Base-by-base conservation (phyloP, 2,329 filamentous ascomycete species). In the Pyrenophora graminea region DNA sequence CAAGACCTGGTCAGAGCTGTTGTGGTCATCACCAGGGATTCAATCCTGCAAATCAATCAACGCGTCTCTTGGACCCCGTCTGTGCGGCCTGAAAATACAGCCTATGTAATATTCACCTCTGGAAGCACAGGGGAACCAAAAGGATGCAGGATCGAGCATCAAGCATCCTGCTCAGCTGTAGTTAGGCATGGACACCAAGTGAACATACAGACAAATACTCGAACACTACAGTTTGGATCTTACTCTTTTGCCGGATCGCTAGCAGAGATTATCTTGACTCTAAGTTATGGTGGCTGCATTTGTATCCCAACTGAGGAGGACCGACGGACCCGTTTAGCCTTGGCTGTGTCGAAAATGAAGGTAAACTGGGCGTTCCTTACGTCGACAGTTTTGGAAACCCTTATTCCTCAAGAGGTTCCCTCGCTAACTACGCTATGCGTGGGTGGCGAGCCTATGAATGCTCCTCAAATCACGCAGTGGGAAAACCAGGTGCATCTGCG, bases 71-170 rank as follows among this genome's bases (percentile, higher is more conserved):
- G 15, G 15, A 15, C 15, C 15, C 15, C 15, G 15, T 15, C 15
- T 15, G 15, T 15, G 15, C 15, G 23, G 17, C 48, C 37, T 21
- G 3, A 10, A 3, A 37, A 38, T 13, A 6, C 30, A 23, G 31
- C 37, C 0, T 87, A 83, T 59, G 75, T 85, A 3, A 78, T 88
- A 4, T 83, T 86, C 52, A 80, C 79, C 0, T 76, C 76, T n/a
- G 61, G 64, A 7, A 63, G 72, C 15, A 65, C 57, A n/a, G 56
- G 58, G 41, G 76, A 75, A 37, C 80, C 82, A 0, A 82, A 83
- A 45, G 84, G 82, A 2, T 80, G 85, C 12, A 81, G 85, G 21
- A 80, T 86, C 48, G 82, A 82, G 7, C 85, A 88, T 59, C 72
- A 74, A 0, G 78, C 0, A 71, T 88, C 15, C 27, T 45, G 7